Evolutionary conservation across 192 early-diverging fungal genomes (phyloP).

Genomic region (Backusella sp.): DNA sequence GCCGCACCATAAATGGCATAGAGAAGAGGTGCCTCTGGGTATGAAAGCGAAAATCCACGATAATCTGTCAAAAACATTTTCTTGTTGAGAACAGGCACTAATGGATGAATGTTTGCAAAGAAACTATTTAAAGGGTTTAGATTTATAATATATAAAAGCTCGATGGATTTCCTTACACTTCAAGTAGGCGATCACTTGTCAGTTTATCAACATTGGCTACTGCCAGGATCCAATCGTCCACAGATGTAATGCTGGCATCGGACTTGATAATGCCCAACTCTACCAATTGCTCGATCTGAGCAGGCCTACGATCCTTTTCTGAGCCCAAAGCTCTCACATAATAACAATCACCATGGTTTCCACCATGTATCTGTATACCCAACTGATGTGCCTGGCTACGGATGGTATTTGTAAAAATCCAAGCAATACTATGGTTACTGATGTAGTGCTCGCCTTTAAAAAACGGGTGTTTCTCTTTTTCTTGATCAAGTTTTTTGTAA

Average conservation of each 20-base stretch:
- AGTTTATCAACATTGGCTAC: conserved; percentile 22
- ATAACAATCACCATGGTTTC: conserved; percentile 17
- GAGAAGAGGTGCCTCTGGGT: conserved; percentile 26
- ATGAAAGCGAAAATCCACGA: conserved; percentile 14
- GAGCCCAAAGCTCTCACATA: conserved; percentile 3
- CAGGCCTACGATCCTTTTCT: background rate
- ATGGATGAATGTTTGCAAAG: conserved; percentile 69
- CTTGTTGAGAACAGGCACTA: conserved; percentile 66
- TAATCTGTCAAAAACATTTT: conserved; percentile 52
- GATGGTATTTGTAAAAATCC: conserved; percentile 7
- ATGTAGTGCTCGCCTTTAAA: background rate
- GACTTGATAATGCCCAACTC: conserved; percentile 18
- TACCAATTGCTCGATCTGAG: conserved; percentile 5
- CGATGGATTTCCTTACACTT: conserved; percentile 16
- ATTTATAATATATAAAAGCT: background rate
- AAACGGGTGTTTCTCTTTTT: background rate
- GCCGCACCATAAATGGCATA: conserved; percentile 31
- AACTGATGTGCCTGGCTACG: background rate
- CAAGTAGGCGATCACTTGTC: conserved; percentile 30
- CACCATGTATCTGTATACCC: conserved; percentile 6
- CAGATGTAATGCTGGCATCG: conserved; percentile 4
- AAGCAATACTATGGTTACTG: background rate
- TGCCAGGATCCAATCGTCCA: conserved; percentile 26
- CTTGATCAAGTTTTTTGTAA: background rate
- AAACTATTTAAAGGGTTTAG: conserved; percentile 34